These are phyloP conservation scores for Podospora australis DNA, from an alignment of 495 filamentous ascomycete species.

Conservation along the genomic window DNA sequence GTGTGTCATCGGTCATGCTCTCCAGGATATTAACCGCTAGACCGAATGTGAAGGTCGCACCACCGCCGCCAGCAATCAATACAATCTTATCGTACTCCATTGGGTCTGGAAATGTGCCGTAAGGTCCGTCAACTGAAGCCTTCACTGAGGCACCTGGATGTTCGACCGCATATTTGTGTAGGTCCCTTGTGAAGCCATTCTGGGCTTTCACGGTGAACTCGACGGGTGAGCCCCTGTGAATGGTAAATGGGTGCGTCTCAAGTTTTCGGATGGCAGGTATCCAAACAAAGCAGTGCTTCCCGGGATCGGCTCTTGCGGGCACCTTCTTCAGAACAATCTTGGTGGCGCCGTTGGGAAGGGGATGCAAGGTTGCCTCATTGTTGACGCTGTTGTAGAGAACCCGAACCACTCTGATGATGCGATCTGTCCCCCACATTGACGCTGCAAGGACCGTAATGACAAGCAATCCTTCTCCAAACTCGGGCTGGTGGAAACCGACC, in stretches of 20 bases:
- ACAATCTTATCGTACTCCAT: conserved; percentile 51
- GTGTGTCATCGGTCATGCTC: conserved; percentile 33
- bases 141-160: conserved; percentile 40
- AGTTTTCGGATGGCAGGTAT: conserved; percentile 50
- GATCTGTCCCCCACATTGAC: conserved; percentile 46
- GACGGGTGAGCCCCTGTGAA: conserved; percentile 42
- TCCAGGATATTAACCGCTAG: conserved; percentile 45
- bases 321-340: conserved; percentile 47
- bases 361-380: conserved; percentile 48
- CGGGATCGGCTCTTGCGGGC: conserved; percentile 39
- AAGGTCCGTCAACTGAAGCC: conserved; percentile 52
- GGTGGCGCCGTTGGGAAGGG: conserved; percentile 51
- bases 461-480: conserved; percentile 32
- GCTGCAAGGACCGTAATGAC: conserved; percentile 41
- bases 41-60: conserved; percentile 53
- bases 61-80: conserved; percentile 53
- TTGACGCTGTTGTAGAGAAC: conserved; percentile 45
- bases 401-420: conserved; percentile 42
- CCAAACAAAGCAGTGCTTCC: conserved; percentile 57
- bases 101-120: conserved; percentile 52
- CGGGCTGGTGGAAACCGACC: conserved; percentile 49
- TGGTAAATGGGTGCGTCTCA: conserved; percentile 60
- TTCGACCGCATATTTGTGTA: conserved; percentile 44
- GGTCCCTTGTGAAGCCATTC: conserved; percentile 51
- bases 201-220: conserved; percentile 52